A percentile compares a stretch with the other conserved stretches of the same genome.
These are phyloP conservation scores for Mycena filopes DNA, from an alignment of 768 basidiomycete species.

Conservation along the genomic window DNA sequence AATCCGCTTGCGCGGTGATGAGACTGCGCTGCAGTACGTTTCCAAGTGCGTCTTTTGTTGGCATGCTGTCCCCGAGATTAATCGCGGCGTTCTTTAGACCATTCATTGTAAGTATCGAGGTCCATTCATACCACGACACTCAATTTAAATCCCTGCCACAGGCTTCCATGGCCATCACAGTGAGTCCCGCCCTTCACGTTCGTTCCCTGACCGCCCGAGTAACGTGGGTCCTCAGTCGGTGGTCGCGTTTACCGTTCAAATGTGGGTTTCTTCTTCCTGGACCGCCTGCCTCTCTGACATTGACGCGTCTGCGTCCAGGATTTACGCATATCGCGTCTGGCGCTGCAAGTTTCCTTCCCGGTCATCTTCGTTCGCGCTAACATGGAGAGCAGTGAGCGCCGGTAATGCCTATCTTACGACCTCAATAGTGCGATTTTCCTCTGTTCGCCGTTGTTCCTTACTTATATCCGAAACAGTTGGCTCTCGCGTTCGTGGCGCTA, in stretches of 20 bases:
- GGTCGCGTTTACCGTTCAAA: slow-evolving; percentile 48
- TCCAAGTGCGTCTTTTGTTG: slow-evolving; percentile 15
- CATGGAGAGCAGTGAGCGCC: slow-evolving; percentile 41
- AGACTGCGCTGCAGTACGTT: slow-evolving; percentile 27
- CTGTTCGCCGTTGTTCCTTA: not conserved
- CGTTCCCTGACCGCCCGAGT: not conserved
- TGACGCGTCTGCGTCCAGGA: slow-evolving; percentile 31
- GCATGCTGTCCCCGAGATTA: not conserved
- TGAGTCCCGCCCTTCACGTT: slow-evolving; percentile 25
- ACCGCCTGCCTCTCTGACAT: not conserved
- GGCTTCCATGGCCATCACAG: slow-evolving; percentile 50
- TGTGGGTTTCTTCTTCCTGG: slow-evolving; percentile 37
- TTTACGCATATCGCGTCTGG: slow-evolving; percentile 51
- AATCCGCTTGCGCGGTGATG: slow-evolving; percentile 24
- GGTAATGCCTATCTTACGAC: slow-evolving; percentile 41
- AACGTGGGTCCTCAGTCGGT: slow-evolving; percentile 35
- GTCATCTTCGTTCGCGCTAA: not conserved
- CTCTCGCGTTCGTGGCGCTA: slow-evolving; percentile 26
- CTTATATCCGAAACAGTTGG: not conserved
- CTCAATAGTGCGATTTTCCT: slow-evolving; percentile 37
- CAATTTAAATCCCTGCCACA: slow-evolving; percentile 22
- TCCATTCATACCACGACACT: not conserved
- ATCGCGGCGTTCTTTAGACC: slow-evolving; percentile 19
- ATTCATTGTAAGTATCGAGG: slow-evolving; percentile 17
- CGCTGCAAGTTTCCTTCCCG: slow-evolving; percentile 38